Evolutionary conservation across 441 rosid species (phyloP).

Genomic region (Brassica hybrid): DNA sequence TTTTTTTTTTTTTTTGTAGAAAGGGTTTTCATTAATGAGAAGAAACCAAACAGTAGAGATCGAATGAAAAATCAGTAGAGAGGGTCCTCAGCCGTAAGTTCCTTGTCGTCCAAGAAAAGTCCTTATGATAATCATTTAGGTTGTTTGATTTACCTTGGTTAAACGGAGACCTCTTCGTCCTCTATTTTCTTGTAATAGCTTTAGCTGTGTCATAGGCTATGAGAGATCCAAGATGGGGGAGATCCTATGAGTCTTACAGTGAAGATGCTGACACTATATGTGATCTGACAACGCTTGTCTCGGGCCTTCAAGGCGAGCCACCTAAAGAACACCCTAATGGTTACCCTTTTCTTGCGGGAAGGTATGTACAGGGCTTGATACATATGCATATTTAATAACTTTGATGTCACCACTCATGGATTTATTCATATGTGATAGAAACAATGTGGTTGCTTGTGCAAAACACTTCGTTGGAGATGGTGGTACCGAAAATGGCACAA

Average conservation of each 20-base stretch:
- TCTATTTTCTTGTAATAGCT: not conserved
- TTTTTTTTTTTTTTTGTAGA: no score
- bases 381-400: not conserved
- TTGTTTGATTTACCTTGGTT: not conserved
- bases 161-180: not conserved
- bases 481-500: constrained; percentile 69
- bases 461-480: constrained; percentile 96
- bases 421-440: constrained; percentile 50
- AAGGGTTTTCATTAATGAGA: no score
- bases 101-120: not conserved
- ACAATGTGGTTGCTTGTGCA: constrained; percentile 83
- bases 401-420: constrained; percentile 11
- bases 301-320: constrained; percentile 71
- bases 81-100: constrained; percentile 40
- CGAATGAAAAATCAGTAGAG: no score
- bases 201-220: not conserved
- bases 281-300: constrained; percentile 26
- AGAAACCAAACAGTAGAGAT: no score
- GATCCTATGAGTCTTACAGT: constrained; percentile 32
- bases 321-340: constrained; percentile 68
- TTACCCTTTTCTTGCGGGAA: constrained; percentile 80
- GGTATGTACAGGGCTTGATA: constrained; percentile 31
- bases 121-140: not conserved
- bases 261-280: constrained; percentile 20
- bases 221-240: constrained; percentile 38